Base-by-base conservation (phyloP, 2,329 filamentous ascomycete species). In the Clonostachys solani region DNA sequence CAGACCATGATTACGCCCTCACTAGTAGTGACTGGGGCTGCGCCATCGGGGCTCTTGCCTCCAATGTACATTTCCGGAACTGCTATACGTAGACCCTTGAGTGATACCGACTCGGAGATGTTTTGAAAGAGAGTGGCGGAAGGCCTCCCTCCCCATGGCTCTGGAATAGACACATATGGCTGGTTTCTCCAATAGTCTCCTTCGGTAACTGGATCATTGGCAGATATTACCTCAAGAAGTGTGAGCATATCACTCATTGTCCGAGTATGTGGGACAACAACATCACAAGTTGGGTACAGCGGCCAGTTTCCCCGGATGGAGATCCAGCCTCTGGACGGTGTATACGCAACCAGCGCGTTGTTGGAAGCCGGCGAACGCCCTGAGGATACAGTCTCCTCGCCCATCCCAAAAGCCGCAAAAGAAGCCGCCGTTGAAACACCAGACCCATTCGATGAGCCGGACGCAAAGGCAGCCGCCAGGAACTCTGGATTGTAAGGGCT, bases 141-240 rank as follows among this genome's bases (percentile, higher is more conserved):
- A 19, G 29, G 45, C 12, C 37, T 12, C 6, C 42, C 33, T 6
- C 61, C 53, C 12, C 59, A 57, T 1, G 61, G 51, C 2, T 50
- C 51, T 1, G 70, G 67, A 2, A 81, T 54, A 2, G 61, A 38
- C 1, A 81, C 60, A 44, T 69, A 68, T 0, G 58, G 60, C 47
- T 83, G 78, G 15, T 73, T 65, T 5, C 75, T 64, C 71, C 78
- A 82, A 52, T 83, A 82, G 50, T 83, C 78, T 2, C 74, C 71
- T 5, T 51, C 45, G 0, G 61, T 61, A 4, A 64, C 59, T 3
- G 56, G 15, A 49, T 82, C 78, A 0, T 68, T 58, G 1, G 57
- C 62, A 0, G 65, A 68, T 44, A 81, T 63, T 8, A 78, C 67
- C 41, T 77, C 67, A 0, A 82, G 60, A 1, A 83, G 53, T 0